Conservation (phyloP, 2,329 filamentous ascomycete genomes). For the Gnomoniopsis smithogilvyi region DNA sequence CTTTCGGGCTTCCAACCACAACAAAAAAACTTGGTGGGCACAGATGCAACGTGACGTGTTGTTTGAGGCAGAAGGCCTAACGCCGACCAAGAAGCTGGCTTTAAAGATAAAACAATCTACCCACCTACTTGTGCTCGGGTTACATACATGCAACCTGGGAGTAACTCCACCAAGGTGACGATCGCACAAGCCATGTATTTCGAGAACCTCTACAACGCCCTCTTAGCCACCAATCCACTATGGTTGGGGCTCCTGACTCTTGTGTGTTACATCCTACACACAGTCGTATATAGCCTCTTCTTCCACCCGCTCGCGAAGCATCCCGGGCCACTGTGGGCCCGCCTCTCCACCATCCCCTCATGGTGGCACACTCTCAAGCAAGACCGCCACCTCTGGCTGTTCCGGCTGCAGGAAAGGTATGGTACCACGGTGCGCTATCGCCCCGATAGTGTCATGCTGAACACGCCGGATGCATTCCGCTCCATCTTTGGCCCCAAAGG, state of each 20-base stretch:
- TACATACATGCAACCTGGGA: too few relatives aligned
- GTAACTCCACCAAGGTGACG: too few relatives aligned
- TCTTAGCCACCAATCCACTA: not conserved
- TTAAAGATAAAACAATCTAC: too few relatives aligned
- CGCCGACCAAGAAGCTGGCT: too few relatives aligned
- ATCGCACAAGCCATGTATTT: too few relatives aligned
- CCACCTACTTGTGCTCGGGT: too few relatives aligned
- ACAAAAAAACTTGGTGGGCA: too few relatives aligned
- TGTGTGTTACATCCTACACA: not conserved
- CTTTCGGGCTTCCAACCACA: too few relatives aligned
- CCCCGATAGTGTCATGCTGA: not conserved
- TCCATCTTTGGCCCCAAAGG: slow-evolving; percentile 15
- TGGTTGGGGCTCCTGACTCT: not conserved
- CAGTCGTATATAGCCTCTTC: slow-evolving; percentile 1
- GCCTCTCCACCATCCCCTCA: slow-evolving; percentile 1
- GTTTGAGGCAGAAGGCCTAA: too few relatives aligned
- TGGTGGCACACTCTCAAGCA: slow-evolving; percentile 1
- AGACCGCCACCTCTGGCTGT: slow-evolving; percentile 10
- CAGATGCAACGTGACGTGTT: too few relatives aligned
- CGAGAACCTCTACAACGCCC: too few relatives aligned
- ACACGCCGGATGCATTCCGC: slow-evolving; percentile 12
- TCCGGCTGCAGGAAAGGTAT: slow-evolving; percentile 1
- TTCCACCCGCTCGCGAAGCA: slow-evolving; percentile 4
- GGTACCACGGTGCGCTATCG: slow-evolving; percentile 5
- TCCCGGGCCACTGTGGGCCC: not conserved